A percentile compares a stretch with the other conserved stretches of the same genome.
Conservation (phyloP, 768 basidiomycete genomes). For the Infundibulicybe gibba region DNA sequence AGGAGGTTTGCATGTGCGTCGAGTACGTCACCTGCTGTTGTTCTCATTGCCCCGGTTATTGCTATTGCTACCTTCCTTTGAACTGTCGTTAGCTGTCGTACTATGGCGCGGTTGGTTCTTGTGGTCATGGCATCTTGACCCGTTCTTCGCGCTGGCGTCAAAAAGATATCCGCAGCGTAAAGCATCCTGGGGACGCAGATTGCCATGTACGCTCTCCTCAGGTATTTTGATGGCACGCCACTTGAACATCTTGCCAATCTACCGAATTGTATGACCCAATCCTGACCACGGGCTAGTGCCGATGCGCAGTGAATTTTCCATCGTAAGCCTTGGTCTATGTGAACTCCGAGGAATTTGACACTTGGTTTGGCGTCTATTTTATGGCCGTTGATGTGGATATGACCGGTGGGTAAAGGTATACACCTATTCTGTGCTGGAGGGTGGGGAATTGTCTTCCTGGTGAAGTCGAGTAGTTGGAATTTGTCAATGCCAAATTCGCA, state of each 20-base stretch:
- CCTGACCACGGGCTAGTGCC: slow-evolving; percentile 14
- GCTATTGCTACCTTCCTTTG: slow-evolving; percentile 7
- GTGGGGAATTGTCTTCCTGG: slow-evolving; percentile 5
- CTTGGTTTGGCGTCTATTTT: slow-evolving; percentile 10
- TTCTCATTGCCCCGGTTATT: slow-evolving; percentile 11
- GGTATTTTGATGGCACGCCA: slow-evolving; percentile 11
- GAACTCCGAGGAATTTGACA: slow-evolving; percentile 21
- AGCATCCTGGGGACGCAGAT: slow-evolving; percentile 23
- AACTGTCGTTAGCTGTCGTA: slow-evolving; percentile 4
- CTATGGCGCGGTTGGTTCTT: background rate
- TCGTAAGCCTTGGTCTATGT: slow-evolving; percentile 27
- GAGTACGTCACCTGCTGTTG: slow-evolving; percentile 9
- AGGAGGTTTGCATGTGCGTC: slow-evolving; percentile 16
- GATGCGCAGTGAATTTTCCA: slow-evolving; percentile 14
- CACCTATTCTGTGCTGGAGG: slow-evolving; percentile 1
- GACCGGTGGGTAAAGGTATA: background rate
- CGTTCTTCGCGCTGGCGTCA: slow-evolving; percentile 2
- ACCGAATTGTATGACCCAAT: slow-evolving; percentile 13
- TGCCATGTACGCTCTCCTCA: slow-evolving; percentile 20
- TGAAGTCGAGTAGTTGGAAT: too few species aligned
- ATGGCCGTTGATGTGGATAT: slow-evolving; percentile 6
- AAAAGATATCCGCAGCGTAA: slow-evolving; percentile 24
- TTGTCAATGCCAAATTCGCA: too few species aligned
- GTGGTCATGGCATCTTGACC: background rate
- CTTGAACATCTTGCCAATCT: slow-evolving; percentile 12